Evolutionary conservation across 768 basidiomycete genomes (phyloP).

Genomic region (Cytidiella melzeri): DNA sequence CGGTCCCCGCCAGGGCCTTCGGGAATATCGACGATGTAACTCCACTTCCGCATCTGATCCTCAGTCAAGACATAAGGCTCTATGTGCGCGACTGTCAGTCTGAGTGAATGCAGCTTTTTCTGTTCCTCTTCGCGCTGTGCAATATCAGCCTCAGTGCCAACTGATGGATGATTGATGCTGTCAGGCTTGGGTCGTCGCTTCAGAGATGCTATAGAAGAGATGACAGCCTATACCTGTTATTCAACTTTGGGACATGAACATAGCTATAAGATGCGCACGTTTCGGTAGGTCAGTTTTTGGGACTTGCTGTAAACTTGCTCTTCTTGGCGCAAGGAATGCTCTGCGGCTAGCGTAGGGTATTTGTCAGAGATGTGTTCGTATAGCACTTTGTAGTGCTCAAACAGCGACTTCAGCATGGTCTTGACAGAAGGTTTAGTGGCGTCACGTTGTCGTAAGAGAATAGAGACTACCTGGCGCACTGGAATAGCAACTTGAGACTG

Average conservation of each 20-base stretch:
- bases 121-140: conserved; percentile 47
- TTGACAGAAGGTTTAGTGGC: conserved; percentile 20
- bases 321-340: conserved; percentile 81
- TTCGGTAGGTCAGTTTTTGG: conserved; percentile 77
- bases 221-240: conserved; percentile 37
- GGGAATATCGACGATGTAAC: conserved; percentile 68
- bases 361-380: conserved; percentile 51
- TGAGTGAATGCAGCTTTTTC: conserved; percentile 47
- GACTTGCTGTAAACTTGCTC: conserved; percentile 70
- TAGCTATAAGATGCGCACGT: conserved; percentile 38
- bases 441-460: no score
- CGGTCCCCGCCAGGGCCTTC: conserved; percentile 54
- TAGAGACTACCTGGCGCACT: conserved; percentile 75
- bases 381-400: conserved; percentile 64
- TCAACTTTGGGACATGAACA: not conserved
- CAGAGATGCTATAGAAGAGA: conserved; percentile 43
- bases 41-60: conserved; percentile 56
- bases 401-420: conserved; percentile 71
- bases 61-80: conserved; percentile 53
- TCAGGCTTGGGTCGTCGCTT: conserved; percentile 52
- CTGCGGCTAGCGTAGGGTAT: conserved; percentile 59
- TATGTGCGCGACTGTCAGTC: conserved; percentile 46
- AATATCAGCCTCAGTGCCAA: conserved; percentile 70
- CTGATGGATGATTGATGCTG: conserved; percentile 56
- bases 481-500: conserved; percentile 68